Evolutionary conservation across 2,329 filamentous ascomycete species (phyloP).

Genomic region (Pseudogymnoascus sp.): DNA sequence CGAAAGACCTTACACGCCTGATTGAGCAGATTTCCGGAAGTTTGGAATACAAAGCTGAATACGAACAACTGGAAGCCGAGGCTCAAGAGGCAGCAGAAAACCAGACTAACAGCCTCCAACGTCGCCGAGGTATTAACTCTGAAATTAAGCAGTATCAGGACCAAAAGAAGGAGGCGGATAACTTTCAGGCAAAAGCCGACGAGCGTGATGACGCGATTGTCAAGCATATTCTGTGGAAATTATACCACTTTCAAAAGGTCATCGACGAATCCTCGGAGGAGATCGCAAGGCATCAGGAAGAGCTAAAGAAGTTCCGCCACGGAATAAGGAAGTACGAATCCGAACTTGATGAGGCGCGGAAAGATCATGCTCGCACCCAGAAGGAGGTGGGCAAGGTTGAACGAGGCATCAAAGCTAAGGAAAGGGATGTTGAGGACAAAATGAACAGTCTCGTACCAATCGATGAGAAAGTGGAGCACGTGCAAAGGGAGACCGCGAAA

Average conservation of each 20-base stretch:
- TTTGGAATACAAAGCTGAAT: constrained; percentile 87
- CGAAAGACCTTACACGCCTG: constrained; percentile 82
- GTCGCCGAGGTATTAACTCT: constrained; percentile 88
- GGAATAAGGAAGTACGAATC: constrained; percentile 79
- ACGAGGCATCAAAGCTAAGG: constrained; percentile 73
- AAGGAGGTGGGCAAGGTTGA: constrained; percentile 76
- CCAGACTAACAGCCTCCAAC: constrained; percentile 78
- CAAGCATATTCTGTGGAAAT: constrained; percentile 90
- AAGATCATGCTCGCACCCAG: constrained; percentile 69
- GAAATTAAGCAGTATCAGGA: constrained; percentile 98
- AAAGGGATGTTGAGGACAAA: constrained; percentile 78
- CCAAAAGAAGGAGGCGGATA: constrained; percentile 92
- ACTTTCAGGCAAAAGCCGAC: constrained; percentile 81
- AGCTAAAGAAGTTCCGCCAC: constrained; percentile 84
- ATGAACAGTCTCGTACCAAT: constrained; percentile 81
- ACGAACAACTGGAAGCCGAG: constrained; percentile 81
- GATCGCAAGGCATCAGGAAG: constrained; percentile 89
- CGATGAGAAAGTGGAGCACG: constrained; percentile 83
- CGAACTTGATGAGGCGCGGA: constrained; percentile 70
- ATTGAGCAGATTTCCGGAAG: constrained; percentile 98
- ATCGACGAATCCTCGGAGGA: constrained; percentile 87
- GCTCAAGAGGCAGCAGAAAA: constrained; percentile 82
- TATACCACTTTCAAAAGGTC: constrained; percentile 87
- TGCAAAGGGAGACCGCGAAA: constrained; percentile 59
- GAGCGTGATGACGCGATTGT: constrained; percentile 88